phyloP scores from a whole-genome alignment of 495 filamentous ascomycete species.

The Podospora fimiseda region DNA sequence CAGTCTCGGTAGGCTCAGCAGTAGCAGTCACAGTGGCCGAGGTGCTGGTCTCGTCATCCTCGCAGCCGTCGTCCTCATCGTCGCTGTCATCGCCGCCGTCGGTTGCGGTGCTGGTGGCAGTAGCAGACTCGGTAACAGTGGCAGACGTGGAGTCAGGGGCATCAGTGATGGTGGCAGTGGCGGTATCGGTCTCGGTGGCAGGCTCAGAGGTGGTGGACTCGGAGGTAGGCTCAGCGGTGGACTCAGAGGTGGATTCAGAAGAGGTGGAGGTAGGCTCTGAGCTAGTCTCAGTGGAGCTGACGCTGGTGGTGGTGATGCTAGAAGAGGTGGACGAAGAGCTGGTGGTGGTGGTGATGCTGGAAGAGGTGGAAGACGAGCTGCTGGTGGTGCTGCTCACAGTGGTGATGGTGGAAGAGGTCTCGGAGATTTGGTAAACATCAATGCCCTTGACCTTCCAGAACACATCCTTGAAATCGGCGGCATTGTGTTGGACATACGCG shows the following conservation, averaged over 20 bases:
- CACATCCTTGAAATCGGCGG: slow-evolving; percentile 45
- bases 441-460: slow-evolving; percentile 55
- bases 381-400: slow-evolving; percentile 12
- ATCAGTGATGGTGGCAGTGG: not conserved
- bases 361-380: slow-evolving; percentile 27
- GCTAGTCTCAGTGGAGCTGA: not conserved
- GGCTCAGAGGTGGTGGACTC: not conserved
- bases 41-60: slow-evolving; percentile 6
- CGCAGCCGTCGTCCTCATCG: slow-evolving; percentile 12
- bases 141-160: not conserved
- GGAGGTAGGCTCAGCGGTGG: slow-evolving; percentile 2
- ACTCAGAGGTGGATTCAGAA: not conserved
- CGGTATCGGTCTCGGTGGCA: slow-evolving; percentile 8
- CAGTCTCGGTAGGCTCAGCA: not conserved
- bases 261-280: not conserved
- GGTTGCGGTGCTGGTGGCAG: slow-evolving; percentile 22
- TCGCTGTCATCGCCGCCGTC: slow-evolving; percentile 4
- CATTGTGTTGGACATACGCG: slow-evolving; percentile 54
- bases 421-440: slow-evolving; percentile 38
- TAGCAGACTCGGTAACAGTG: slow-evolving; percentile 2
- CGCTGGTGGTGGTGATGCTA: slow-evolving; percentile 28
- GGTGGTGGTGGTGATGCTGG: slow-evolving; percentile 19
- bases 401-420: slow-evolving; percentile 34
- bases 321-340: slow-evolving; percentile 41
- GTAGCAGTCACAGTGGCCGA: not conserved